phyloP scores from a whole-genome alignment of 352 stramenopile genomes.

The Phytophthora vignae region DNA sequence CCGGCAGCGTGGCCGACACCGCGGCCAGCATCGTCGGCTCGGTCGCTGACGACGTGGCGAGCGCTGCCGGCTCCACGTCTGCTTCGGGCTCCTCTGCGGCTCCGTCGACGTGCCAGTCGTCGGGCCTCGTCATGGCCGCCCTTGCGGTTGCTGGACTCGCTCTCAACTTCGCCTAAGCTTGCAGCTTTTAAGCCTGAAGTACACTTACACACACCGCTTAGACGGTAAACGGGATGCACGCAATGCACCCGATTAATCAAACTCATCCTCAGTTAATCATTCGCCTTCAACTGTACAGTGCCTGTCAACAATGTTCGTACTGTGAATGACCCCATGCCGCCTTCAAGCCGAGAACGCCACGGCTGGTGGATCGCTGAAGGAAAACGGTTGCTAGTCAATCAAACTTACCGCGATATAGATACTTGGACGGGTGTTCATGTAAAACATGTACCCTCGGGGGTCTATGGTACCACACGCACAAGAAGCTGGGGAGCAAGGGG shows the following conservation, averaged over 20 bases:
- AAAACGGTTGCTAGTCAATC: neutral
- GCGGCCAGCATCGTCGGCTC: conserved; percentile 28
- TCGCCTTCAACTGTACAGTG: neutral
- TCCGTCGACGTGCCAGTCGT: conserved; percentile 25
- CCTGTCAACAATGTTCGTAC: neutral
- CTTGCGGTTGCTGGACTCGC: conserved; percentile 33
- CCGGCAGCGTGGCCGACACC: conserved; percentile 9
- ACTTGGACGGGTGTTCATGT: too few relatives aligned
- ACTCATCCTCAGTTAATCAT: neutral
- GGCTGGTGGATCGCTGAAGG: too few relatives aligned
- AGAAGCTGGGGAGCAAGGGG: neutral
- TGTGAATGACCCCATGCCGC: neutral
- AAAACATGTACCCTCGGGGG: too few relatives aligned
- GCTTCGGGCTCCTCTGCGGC: conserved; percentile 20
- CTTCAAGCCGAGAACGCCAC: neutral
- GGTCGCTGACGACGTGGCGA: conserved; percentile 31
- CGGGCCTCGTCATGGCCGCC: conserved; percentile 25
- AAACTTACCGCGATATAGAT: neutral
- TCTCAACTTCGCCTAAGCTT: conserved; percentile 39
- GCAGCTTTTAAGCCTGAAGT: conserved; percentile 3
- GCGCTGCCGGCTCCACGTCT: conserved; percentile 22
- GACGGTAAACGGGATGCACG: conserved; percentile 5
- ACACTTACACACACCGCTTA: conserved; percentile 19
- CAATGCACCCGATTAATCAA: conserved; percentile 10
- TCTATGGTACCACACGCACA: neutral